Conservation (phyloP, 1,284 basidiomycete species). For the Agroathelia rolfsii region DNA sequence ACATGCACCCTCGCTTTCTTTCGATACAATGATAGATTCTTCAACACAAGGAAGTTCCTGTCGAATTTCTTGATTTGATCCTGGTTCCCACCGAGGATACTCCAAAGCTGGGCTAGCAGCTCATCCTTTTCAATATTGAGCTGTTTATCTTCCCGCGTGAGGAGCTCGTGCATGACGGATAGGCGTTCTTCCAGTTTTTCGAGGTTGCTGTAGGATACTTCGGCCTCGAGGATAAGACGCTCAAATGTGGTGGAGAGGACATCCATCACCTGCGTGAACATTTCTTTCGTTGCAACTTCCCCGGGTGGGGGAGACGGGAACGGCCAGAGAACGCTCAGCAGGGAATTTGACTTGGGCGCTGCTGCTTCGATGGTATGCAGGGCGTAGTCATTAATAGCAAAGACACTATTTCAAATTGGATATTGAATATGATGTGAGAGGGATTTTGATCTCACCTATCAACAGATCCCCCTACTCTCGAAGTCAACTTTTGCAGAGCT, state of each 20-base stretch:
- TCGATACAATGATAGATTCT: constrained; percentile 43
- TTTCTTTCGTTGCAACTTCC: constrained; percentile 34
- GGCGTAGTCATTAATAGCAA: constrained; percentile 63
- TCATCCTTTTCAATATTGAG: constrained; percentile 35
- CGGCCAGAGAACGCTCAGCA: constrained; percentile 33
- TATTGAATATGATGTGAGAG: constrained; percentile 2
- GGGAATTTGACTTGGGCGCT: constrained; percentile 23
- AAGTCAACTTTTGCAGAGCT: constrained; percentile 45
- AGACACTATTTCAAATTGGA: constrained; percentile 34
- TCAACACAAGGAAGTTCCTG: constrained; percentile 41
- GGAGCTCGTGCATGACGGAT: constrained; percentile 40
- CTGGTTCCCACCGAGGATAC: constrained; percentile 50
- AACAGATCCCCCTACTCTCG: constrained; percentile 57
- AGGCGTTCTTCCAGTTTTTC: constrained; percentile 53
- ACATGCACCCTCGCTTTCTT: constrained; percentile 53
- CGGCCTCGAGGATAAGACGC: constrained; percentile 53
- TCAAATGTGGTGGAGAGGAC: constrained; percentile 41
- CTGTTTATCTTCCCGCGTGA: constrained; percentile 43
- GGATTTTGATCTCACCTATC: constrained; percentile 40
- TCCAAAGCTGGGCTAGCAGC: constrained; percentile 59
- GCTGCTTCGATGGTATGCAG: constrained; percentile 47
- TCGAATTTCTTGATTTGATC: constrained; percentile 34
- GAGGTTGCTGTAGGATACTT: constrained; percentile 41
- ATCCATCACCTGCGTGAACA: constrained; percentile 54
- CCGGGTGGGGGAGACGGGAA: constrained; percentile 27